Percentiles rank a stretch among this genome's conserved stretches.
These are phyloP conservation scores for Penicillium sp. DNA, from an alignment of 2,329 filamentous ascomycete species.

Conservation along the genomic window DNA sequence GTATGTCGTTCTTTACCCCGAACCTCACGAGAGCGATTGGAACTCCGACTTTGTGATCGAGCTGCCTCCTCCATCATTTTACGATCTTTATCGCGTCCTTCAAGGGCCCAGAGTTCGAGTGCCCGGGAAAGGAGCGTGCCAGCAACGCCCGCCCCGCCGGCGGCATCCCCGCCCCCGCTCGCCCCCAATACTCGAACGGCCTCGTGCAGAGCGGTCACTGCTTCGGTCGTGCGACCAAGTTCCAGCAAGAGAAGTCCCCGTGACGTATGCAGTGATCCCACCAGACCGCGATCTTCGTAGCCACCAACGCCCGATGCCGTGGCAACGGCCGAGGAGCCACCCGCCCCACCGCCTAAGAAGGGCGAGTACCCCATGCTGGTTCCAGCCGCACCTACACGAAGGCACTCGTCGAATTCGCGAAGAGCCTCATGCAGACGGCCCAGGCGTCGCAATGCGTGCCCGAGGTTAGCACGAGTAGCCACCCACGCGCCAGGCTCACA, in stretches of 20 bases:
- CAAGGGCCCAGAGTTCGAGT: conserved; percentile 47
- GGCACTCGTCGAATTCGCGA: conserved; percentile 79
- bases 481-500: conserved; percentile 81
- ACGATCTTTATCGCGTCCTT: conserved; percentile 32
- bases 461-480: conserved; percentile 81
- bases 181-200: conserved; percentile 47
- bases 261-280: conserved; percentile 48
- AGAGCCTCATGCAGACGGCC: conserved; percentile 69
- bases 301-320: conserved; percentile 43
- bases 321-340: conserved; percentile 34
- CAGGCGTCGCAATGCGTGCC: conserved; percentile 76
- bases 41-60: conserved; percentile 19
- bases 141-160: conserved; percentile 47
- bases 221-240: conserved; percentile 69
- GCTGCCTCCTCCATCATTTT: conserved; percentile 14
- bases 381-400: conserved; percentile 72
- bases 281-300: conserved; percentile 47
- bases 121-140: conserved; percentile 46
- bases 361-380: conserved; percentile 75
- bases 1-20: conserved; percentile 27
- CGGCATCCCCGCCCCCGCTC: conserved; percentile 47
- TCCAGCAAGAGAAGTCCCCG: conserved; percentile 81
- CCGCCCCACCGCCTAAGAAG: conserved; percentile 45
- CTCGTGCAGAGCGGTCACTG: conserved; percentile 79
- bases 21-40: conserved; percentile 23